Conservation (phyloP, 2,329 filamentous ascomycete species). For the Neofusicoccum cordaticola region DNA sequence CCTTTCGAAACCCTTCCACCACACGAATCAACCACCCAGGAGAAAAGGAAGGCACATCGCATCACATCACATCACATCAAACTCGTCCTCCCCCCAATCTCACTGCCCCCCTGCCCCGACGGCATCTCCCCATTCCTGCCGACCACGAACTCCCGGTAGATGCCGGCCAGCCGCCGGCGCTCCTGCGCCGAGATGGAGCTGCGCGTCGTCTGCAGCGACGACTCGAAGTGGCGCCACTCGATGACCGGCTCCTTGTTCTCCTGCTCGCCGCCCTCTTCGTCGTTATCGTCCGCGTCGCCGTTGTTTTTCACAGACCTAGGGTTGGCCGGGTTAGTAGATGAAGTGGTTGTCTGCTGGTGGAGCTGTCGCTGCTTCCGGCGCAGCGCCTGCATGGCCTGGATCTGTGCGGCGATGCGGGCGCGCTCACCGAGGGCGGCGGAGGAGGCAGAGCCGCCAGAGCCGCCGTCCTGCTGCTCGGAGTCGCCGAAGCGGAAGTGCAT, state of each 20-base stretch:
- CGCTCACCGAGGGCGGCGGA: conserved; percentile 66
- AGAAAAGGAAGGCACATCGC: neutral
- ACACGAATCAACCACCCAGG: neutral
- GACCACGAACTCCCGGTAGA: conserved; percentile 90
- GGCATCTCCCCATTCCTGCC: conserved; percentile 94
- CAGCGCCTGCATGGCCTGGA: conserved; percentile 72
- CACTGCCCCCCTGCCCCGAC: conserved; percentile 84
- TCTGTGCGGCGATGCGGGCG: conserved; percentile 74
- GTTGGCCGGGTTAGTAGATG: neutral
- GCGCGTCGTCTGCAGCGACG: conserved; percentile 72
- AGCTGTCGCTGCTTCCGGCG: conserved; percentile 61
- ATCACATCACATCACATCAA: conserved; percentile 64
- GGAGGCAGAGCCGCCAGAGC: conserved; percentile 31
- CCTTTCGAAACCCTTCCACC: neutral
- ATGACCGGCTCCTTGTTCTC: conserved; percentile 71
- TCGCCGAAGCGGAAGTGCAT: conserved; percentile 77
- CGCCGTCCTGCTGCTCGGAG: conserved; percentile 24
- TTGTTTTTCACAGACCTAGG: conserved; percentile 17
- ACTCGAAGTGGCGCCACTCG: conserved; percentile 76
- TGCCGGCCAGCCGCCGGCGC: conserved; percentile 67
- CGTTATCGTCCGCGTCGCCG: conserved; percentile 22
- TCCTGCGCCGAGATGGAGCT: conserved; percentile 81
- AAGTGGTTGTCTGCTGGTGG: conserved; percentile 31
- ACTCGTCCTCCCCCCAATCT: conserved; percentile 88
- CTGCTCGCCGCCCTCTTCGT: conserved; percentile 41